Conservation (phyloP, 345 rosid genomes). For the Salix koriyanagi region DNA sequence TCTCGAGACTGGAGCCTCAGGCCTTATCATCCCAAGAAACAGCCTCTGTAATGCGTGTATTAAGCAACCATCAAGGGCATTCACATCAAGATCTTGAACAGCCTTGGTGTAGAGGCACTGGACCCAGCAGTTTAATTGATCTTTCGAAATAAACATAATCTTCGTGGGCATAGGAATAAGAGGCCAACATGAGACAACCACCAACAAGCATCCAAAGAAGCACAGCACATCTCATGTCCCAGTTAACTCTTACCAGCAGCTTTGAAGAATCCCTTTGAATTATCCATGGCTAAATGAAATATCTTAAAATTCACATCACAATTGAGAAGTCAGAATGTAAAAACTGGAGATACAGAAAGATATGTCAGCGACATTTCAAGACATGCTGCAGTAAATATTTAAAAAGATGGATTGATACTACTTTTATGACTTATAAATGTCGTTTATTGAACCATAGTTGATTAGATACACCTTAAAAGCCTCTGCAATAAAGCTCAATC, state of each 20-base stretch:
- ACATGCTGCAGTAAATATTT: not conserved
- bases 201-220: not conserved
- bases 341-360: not conserved
- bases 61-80: not conserved
- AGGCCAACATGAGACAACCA: not conserved
- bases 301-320: not conserved
- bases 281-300: not conserved
- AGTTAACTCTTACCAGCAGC: not conserved
- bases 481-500: not conserved
- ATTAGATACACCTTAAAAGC: not conserved
- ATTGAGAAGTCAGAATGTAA: not conserved
- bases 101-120: not conserved
- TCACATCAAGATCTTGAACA: not conserved
- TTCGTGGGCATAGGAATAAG: not conserved
- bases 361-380: not conserved
- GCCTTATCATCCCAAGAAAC: not conserved
- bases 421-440: not conserved
- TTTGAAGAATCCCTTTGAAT: not conserved
- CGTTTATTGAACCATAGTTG: not conserved
- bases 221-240: not conserved
- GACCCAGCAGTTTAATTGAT: not conserved
- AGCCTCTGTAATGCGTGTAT: not conserved
- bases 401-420: not conserved
- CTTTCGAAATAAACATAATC: not conserved
- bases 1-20: not conserved